These are phyloP conservation scores for Aspergillus candidus DNA, from an alignment of 2,329 filamentous ascomycete genomes.

Conservation along the genomic window DNA sequence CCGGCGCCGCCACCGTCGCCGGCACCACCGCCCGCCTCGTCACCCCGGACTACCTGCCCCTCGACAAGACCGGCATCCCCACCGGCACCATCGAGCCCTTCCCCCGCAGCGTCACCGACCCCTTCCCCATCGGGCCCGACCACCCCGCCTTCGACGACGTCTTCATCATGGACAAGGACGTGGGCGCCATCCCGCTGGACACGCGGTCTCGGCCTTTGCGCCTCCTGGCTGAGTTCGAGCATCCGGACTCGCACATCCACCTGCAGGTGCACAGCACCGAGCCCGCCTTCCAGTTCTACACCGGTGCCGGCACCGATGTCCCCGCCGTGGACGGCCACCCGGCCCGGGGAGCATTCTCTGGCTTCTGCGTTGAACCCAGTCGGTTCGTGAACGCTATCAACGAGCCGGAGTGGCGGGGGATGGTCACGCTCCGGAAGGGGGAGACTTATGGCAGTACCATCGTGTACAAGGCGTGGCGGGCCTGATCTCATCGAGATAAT, in stretches of 20 bases:
- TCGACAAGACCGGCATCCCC: conserved; percentile 69
- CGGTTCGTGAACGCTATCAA: conserved; percentile 87
- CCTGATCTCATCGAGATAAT: conserved; percentile 28
- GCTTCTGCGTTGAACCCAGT: conserved; percentile 88
- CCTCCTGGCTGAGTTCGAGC: conserved; percentile 64
- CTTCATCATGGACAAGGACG: conserved; percentile 68
- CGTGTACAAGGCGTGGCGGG: conserved; percentile 81
- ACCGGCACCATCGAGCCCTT: conserved; percentile 59
- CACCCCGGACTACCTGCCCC: conserved; percentile 63
- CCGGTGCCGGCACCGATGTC: conserved; percentile 76
- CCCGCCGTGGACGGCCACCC: conserved; percentile 55
- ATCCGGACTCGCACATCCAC: conserved; percentile 68
- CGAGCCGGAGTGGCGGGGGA: conserved; percentile 68
- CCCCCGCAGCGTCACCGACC: conserved; percentile 55
- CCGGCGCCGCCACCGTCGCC: conserved; percentile 50
- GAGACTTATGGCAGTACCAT: conserved; percentile 73
- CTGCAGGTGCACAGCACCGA: conserved; percentile 87
- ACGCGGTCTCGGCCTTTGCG: conserved; percentile 59
- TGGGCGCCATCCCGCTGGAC: conserved; percentile 57
- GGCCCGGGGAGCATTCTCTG: conserved; percentile 61
- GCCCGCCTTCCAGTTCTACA: conserved; percentile 96
- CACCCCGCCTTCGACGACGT: conserved; percentile 83
- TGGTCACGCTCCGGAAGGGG: conserved; percentile 77
- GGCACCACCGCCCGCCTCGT: conserved; percentile 56
- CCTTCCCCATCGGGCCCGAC: conserved; percentile 65